Evolutionary conservation across 768 basidiomycete species (phyloP), one percentile per base, ranked within the genome.

Genomic region (Candolleomyces aberdarensis): DNA sequence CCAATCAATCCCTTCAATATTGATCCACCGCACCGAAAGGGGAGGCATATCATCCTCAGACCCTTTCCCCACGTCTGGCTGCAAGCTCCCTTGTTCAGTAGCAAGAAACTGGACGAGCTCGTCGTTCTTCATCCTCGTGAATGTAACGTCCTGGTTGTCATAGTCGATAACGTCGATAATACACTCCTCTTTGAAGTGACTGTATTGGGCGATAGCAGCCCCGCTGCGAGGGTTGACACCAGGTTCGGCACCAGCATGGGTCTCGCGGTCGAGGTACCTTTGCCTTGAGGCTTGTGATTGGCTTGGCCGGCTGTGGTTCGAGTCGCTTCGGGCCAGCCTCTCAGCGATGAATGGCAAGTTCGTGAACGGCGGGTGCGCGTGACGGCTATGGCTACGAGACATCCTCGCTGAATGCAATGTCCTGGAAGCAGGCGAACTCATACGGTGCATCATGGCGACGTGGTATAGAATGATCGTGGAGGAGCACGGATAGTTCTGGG

Each of bases 81-180:
- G 46, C 26, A 47, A 17, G 3, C 14, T 49, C 22, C 17, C 58
- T 40, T 63, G 59, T 65, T 78, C 72, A 4, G 71, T 63, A 43
- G 41, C 11, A 66, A 87, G 69, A 62, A 82, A 70, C 13, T 75
- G 65, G 14, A 85, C 70, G 59, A 88, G 80, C 59, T 81, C 80
- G 1, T 68, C 64, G 65, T 88, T 88, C 46, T 73, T 75, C 76
- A 85, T 78, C 20, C 76, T 72, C 55, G 74, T 74, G 59, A 78
- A 77, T 40, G 70, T 77, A 26, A 70, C 74, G 26, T 80, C 74
- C 40, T 83, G 70, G 20, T 74, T 74, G 32, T 80, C 83, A 67
- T 88, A 88, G 70, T 89, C 87, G 44, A 80, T 71, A 55, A 87
- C 72, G 55, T 87, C 83, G 56, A 88, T 86, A 26, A 78, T 64